Conservation (phyloP, 108 stramenopile species). For the Aureococcus anophagefferens region DNA sequence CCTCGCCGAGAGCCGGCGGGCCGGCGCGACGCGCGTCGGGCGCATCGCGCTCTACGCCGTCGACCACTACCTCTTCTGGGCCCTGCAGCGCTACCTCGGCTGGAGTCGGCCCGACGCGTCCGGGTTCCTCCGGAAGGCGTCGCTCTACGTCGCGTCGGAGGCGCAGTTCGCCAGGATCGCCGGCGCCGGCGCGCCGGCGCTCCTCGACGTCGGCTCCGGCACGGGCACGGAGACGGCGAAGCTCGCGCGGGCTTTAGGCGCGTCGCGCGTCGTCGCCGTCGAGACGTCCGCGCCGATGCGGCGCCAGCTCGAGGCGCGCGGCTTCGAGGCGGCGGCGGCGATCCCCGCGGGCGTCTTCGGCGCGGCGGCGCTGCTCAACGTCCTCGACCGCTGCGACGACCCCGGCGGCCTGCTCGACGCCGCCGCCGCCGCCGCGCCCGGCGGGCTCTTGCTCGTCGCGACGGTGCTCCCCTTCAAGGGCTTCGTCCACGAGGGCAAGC, state of each 20-base stretch:
- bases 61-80: no score
- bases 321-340: background rate
- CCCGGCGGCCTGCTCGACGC: background rate
- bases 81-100: background rate
- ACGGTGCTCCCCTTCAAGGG: background rate
- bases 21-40: no score
- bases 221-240: slow-evolving; percentile 5
- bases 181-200: background rate
- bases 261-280: background rate
- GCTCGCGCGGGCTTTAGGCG: background rate
- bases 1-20: no score
- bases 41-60: no score
- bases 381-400: slow-evolving; percentile 6
- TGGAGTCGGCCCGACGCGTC: slow-evolving; percentile 4
- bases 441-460: background rate
- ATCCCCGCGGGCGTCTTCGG: background rate
- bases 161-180: background rate
- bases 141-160: slow-evolving; percentile 4
- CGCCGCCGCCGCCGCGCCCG: background rate
- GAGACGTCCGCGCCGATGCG: slow-evolving; percentile 3
- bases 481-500: background rate
- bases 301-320: background rate
- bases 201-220: slow-evolving; percentile 1
- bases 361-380: slow-evolving; percentile 4
- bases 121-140: background rate